Evolutionary conservation across 148 eudicot species (phyloP).

Genomic region (Hydrangea macrophylla): DNA sequence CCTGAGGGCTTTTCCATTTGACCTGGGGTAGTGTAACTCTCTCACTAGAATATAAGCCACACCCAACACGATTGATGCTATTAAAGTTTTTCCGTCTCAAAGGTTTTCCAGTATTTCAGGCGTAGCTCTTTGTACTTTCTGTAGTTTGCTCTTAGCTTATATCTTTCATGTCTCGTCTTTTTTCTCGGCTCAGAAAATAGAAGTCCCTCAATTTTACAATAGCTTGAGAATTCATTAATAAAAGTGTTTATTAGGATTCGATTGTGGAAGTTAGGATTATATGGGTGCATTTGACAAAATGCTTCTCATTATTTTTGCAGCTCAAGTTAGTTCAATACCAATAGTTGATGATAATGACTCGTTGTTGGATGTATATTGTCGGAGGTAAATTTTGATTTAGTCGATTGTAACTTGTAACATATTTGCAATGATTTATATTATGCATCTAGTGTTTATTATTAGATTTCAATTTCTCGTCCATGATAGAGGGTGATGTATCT

Average conservation of each 20-base stretch:
- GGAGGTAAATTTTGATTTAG: conserved; percentile 41
- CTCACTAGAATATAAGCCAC: no score
- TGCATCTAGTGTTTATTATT: neutral
- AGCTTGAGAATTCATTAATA: neutral
- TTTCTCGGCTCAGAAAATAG: neutral
- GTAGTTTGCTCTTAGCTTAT: neutral
- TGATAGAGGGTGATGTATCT: neutral
- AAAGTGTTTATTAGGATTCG: neutral
- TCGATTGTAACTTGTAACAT: neutral
- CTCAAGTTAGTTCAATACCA: conserved; percentile 68
- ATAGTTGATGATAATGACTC: conserved; percentile 64
- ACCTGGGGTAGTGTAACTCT: no score
- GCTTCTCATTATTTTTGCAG: conserved; percentile 32
- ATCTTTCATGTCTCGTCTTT: neutral
- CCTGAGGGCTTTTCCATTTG: no score
- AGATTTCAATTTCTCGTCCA: neutral
- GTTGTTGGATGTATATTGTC: conserved; percentile 53
- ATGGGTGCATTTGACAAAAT: neutral
- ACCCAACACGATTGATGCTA: no score
- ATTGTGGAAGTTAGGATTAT: neutral
- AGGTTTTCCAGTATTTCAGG: neutral
- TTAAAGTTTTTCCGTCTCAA: no score
- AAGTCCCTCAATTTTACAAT: neutral
- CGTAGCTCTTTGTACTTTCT: neutral
- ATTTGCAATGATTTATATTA: neutral